Base-by-base conservation (phyloP, 768 basidiomycete species). In the Tulasnella calospora region DNA sequence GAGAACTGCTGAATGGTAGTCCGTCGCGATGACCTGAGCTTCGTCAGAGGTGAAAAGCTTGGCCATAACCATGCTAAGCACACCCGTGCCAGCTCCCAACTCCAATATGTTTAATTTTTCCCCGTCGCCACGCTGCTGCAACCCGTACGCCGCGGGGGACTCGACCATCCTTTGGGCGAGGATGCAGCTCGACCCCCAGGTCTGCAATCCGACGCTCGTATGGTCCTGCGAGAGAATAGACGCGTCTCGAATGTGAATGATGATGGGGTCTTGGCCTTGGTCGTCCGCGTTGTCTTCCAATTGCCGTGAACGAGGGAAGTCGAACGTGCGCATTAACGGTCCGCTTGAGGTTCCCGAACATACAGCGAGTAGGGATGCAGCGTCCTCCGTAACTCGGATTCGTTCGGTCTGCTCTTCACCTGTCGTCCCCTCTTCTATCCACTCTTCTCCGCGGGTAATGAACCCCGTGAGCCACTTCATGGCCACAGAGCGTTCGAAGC, bases 51-150 rank as follows among this genome's bases (percentile, higher is more conserved):
- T 81, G 12, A 89, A 83, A 3, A 91, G 81, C 81, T 88, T 90
- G 1, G 89, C 88, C 1, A 87, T 85, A 15, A 89, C 86, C 80
- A 96, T 91, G 80, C 92, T 92, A n/a, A 95, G 87, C 76, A 95
- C 85, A 5, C 94, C 94, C 0, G 94, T 95, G 3, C 94, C 94
- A 0, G 93, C 92, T 7, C 94, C 94, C n/a, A 96, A 87, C 83
- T 96, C 93, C 61, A 95, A 87, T 17, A 95, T 82, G 2, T 89
- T 85, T 1, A 89, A 74, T 15, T 80, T 77, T 41, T 17, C n/a
- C 33, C 15, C 44, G n/a, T 9, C 23, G 38, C 4, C 90, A 82
- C 47, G 47, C 33, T 38, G 74, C 70, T 41, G 61, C 85, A 80
- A 51, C 74, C 74, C 74, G 88, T 94, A 36, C 80, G 79, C 70